Percentiles rank a stretch among this genome's conserved stretches.
phyloP scores from a whole-genome alignment of 306 rosid species.

The Cucurbita maxima region DNA sequence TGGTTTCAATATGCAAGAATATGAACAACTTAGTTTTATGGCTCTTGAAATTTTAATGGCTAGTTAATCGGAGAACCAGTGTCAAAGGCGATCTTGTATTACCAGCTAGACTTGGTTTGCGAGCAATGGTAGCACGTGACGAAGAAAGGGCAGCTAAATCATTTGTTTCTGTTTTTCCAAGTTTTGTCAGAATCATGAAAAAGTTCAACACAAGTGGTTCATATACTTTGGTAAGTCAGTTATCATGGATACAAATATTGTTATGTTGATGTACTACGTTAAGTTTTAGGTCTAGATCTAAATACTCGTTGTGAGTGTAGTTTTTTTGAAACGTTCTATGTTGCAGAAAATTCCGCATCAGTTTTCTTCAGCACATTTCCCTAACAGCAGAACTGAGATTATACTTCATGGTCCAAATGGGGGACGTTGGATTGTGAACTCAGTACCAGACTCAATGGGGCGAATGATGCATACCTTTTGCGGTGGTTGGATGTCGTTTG shows the following conservation, averaged over 20 bases:
- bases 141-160: slow-evolving; percentile 67
- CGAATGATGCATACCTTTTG: slow-evolving; percentile 70
- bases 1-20: not conserved
- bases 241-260: not conserved
- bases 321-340: not conserved
- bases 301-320: not conserved
- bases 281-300: not conserved
- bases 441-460: slow-evolving; percentile 77
- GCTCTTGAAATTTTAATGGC: slow-evolving; percentile 24
- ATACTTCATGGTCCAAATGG: slow-evolving; percentile 57
- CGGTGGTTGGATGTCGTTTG: slow-evolving; percentile 95
- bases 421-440: slow-evolving; percentile 74
- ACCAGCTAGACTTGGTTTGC: slow-evolving; percentile 47
- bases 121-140: slow-evolving; percentile 61
- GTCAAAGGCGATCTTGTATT: slow-evolving; percentile 47
- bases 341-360: slow-evolving; percentile 78
- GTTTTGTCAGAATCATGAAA: slow-evolving; percentile 83
- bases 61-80: slow-evolving; percentile 38
- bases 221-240: slow-evolving; percentile 63
- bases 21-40: not conserved
- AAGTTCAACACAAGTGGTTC: slow-evolving; percentile 83
- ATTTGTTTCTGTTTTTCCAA: slow-evolving; percentile 65
- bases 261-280: not conserved
- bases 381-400: slow-evolving; percentile 60
- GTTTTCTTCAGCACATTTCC: slow-evolving; percentile 73